Evolutionary conservation across 768 basidiomycete genomes (phyloP).

Genomic region (Naganishia onofrii): DNA sequence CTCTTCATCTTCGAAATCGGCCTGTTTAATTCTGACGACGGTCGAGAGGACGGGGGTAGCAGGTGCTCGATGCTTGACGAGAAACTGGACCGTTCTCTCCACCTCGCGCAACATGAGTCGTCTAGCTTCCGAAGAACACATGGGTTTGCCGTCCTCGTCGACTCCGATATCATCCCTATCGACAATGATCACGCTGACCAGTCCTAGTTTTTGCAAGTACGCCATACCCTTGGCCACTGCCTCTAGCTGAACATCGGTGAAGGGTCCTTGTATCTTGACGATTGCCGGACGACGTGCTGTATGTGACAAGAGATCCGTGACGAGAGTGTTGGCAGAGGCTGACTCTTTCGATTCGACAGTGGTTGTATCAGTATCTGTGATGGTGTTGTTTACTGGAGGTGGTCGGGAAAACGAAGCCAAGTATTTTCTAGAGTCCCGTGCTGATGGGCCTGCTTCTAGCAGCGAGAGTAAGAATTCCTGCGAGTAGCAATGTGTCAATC

Average conservation of each 20-base stretch:
- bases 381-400: slow-evolving; percentile 46
- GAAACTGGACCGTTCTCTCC: slow-evolving; percentile 74
- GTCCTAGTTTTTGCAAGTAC: slow-evolving; percentile 89
- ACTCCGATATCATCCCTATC: slow-evolving; percentile 71
- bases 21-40: slow-evolving; percentile 68
- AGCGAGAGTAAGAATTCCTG: slow-evolving; percentile 90
- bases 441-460: slow-evolving; percentile 83
- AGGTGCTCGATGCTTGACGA: slow-evolving; percentile 79
- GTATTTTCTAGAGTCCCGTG: slow-evolving; percentile 85
- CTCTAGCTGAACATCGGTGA: slow-evolving; percentile 85
- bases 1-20: slow-evolving; percentile 43
- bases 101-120: slow-evolving; percentile 64
- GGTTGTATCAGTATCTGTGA: slow-evolving; percentile 45
- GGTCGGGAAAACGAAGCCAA: slow-evolving; percentile 71
- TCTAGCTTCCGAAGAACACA: slow-evolving; percentile 31
- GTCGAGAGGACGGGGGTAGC: slow-evolving; percentile 86
- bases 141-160: slow-evolving; percentile 17
- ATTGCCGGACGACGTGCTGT: slow-evolving; percentile 81
- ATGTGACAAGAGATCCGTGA: slow-evolving; percentile 67
- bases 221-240: slow-evolving; percentile 91
- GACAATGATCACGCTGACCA: slow-evolving; percentile 91
- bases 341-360: background rate
- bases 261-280: slow-evolving; percentile 95
- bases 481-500: background rate
- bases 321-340: slow-evolving; percentile 50